Base-by-base conservation (phyloP, 2,329 filamentous ascomycete species). In the Laburnicola sp. region DNA sequence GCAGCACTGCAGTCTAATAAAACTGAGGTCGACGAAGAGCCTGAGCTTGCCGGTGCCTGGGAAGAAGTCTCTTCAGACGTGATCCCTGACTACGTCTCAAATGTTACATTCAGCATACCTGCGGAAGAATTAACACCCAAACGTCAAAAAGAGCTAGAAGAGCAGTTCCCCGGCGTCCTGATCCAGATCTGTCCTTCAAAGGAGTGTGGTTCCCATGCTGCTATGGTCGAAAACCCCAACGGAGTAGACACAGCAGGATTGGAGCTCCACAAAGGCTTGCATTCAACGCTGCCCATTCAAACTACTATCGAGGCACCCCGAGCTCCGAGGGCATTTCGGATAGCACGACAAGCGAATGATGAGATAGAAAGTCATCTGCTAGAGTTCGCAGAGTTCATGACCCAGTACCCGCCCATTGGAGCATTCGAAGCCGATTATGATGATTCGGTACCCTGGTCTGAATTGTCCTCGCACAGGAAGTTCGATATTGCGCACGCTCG, bases 401-500 rank as follows among this genome's bases (percentile, higher is more conserved):
- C 37, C 4, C 41, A 54, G 8, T 36, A 36, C n/a, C 45, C 45
- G 2, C 51, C 51, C 16, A 23, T 35, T 10, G 48, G 42, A 7
- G 32, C 36, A 30, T 45, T 45, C 25, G 32, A 37, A 21, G 42
- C 28, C 28, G 6, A 6, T 30, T 30, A 6, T 10, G 28, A 9
- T 22, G 7, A 27, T 45, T 7, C 21, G 23, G 22, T 9, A 21
- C 11, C 31, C 16, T 6, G 7, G 10, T n/a, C 1, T 54, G 54
- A 51, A 26, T 48, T 16, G 9, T 5, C 5, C 35, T 54, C 16
- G 11, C 49, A 5, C 34, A 7, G 27, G 9, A 56, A 51, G 11
- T 9, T 53, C 5, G 36, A 47, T 16, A 38, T 58, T 35, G 56
- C 56, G 10, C 53, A 56, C 30, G 56, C 53, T 30, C 44, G 50